Evolutionary conservation across 306 rosid species (phyloP).

Genomic region (Pyrus pyrifolia): DNA sequence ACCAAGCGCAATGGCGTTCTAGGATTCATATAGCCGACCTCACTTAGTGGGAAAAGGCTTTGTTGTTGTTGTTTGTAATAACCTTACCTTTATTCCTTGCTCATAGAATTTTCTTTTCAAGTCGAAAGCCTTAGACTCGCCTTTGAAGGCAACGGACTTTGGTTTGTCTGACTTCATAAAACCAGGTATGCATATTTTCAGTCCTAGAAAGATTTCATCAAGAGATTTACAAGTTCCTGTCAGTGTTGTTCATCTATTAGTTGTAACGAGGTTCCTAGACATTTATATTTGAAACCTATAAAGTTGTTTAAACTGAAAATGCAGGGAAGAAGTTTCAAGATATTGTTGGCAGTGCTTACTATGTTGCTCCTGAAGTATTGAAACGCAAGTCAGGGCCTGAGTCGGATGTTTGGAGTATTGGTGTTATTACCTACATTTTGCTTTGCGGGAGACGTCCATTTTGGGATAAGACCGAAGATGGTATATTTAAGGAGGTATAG

Average conservation of each 20-base stretch:
- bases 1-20: no score
- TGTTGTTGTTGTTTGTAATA: background rate
- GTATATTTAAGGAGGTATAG: conserved; percentile 96
- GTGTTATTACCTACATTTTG: conserved; percentile 94
- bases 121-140: conserved; percentile 61
- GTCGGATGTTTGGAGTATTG: conserved; percentile 99
- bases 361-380: conserved; percentile 98
- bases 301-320: conserved; percentile 18
- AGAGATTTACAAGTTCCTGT: conserved; percentile 1
- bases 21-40: no score
- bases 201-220: background rate
- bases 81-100: conserved; percentile 16
- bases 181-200: conserved; percentile 53
- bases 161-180: conserved; percentile 96
- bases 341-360: conserved; percentile 98
- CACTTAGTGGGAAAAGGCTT: no score
- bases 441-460: conserved; percentile 99
- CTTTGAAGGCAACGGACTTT: conserved; percentile 91
- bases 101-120: conserved; percentile 90
- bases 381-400: conserved; percentile 97
- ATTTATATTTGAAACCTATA: conserved; percentile 14
- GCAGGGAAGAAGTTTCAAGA: conserved; percentile 82
- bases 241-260: background rate
- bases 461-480: conserved; percentile 99
- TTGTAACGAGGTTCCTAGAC: conserved; percentile 15